Base-by-base conservation (phyloP, 1,284 basidiomycete species). In the Vanrija sp. region DNA sequence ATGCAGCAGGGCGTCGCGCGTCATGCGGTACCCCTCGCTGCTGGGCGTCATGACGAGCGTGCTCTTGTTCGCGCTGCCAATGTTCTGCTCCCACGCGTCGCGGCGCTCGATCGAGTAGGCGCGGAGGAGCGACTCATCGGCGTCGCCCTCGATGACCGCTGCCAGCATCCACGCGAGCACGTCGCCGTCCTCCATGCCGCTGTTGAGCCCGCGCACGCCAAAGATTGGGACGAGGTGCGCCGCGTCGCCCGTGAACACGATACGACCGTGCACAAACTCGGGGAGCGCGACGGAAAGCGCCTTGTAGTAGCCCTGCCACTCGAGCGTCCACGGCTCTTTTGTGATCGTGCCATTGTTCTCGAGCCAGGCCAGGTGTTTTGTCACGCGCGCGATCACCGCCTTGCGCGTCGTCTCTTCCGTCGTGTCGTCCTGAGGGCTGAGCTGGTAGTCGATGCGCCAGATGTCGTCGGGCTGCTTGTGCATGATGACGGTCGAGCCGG, bases 381-480 rank as follows among this genome's bases (percentile, higher is more conserved):
- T 59, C 39, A 59, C 56, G 10, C 57, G 45, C 4, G 36, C 48
- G 6, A 39, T 50, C 31, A 59, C 56, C 2, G 57, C 57, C 41
- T 53, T 51, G 23, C 39, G 36, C 16, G 57, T 59, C 12, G 57
- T 56, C 51, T 59, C 53, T 14, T 24, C 23, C 41, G 42, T 54
- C 16, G 44, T 47, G 39, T 59, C 57, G 41, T 59, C 57, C 23
- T 38, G 48, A 12, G 42, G 41, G 25, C 36, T 44, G 1, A 59
- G 54, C 51, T 59, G 57, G 45, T 59, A 59, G 57, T 59, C 57
- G 45, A 59, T 59, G 6, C 57, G 57, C 57, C 57, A 59, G 38
- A 59, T 59, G 48, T 59, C 47, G 51, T 56, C 51, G 4, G 57
- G 57, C 51, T 59, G 57, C 54, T 59, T 59, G 57, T 59, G 57